Evolutionary conservation across 805 yeast species (phyloP), one percentile per base, ranked within the genome.

Genomic region (Saccharomycopsis babjevae): DNA sequence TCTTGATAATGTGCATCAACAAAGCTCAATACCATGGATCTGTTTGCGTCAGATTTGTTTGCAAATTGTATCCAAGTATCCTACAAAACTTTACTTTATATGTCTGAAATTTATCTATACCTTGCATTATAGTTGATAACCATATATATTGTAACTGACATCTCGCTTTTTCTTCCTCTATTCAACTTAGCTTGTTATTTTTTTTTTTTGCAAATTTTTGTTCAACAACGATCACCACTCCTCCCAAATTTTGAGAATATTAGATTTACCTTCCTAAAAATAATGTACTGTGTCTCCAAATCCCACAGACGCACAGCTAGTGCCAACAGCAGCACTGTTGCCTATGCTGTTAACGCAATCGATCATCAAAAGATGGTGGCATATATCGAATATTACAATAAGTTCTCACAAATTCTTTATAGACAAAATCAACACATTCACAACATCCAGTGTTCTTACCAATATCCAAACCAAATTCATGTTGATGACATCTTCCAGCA

Each of bases 401-500:
- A 34, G 38, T 52, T 52, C 40, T 52, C 40, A 5, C 57, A 18
- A 22, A 16, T 28, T n/a, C 57, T 34, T 10, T n/a, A 25, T n/a
- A 20, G 1, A 38, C 43, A 38, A 25, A 36, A 39, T 22, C 34
- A 20, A 20, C 32, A 38, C 18, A 43, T 55, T n/a, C 43, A 38
- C 18, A 38, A 55, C 32, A 34, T 39, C 15, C 43, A 39, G 15
- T n/a, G 25, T 13, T 38, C 34, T 6, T 25, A 55, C 22, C 57
- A 39, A 15, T 34, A 55, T 34, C 22, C 39, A 5, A 28, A 36
- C 20, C 57, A 55, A 16, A 36, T 39, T 15, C 15, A 34, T 22
- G 42, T 55, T 16, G 57, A 55, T 8, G 57, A 55, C 32, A 39
- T 55, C 32, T 55, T 55, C 32, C 57, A 55, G 39, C 25, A 28